These are phyloP conservation scores for Metarhizium sp. DNA, from an alignment of 2,329 filamentous ascomycete genomes.

Conservation along the genomic window DNA sequence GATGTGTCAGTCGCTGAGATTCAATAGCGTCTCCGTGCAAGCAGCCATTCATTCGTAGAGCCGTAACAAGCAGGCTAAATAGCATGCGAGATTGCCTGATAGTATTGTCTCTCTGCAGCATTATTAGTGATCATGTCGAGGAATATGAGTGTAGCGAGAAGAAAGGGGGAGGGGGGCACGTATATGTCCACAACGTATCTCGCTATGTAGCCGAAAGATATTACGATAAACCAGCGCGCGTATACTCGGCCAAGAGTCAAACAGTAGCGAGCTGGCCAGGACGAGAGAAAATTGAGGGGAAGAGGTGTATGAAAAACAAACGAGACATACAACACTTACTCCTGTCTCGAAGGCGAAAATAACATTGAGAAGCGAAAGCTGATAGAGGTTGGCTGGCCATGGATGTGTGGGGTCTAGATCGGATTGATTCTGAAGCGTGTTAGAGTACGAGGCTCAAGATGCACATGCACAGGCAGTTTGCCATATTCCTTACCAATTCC, in stretches of 20 bases:
- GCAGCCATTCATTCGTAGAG: constrained; percentile 25
- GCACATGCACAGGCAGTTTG: background rate
- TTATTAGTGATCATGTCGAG: constrained; percentile 1
- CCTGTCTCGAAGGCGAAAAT: constrained; percentile 29
- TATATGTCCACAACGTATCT: background rate
- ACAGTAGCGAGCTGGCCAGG: background rate
- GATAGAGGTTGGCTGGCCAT: constrained; percentile 23
- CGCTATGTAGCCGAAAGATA: background rate
- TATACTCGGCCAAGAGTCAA: too few relatives aligned
- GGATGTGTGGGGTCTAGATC: constrained; percentile 10
- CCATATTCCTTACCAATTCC: constrained; percentile 14
- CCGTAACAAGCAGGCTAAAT: constrained; percentile 23
- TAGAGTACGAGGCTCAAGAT: background rate
- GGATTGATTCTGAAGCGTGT: constrained; percentile 1
- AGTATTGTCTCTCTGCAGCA: constrained; percentile 18
- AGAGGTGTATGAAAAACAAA: background rate
- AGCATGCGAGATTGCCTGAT: constrained; percentile 23
- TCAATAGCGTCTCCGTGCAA: constrained; percentile 25
- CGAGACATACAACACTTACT: constrained; percentile 11
- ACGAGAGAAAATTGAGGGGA: background rate
- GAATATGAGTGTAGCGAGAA: background rate
- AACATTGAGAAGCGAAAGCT: constrained; percentile 26
- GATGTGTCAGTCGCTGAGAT: constrained; percentile 23
- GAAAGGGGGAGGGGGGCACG: background rate
- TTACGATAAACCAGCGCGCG: background rate